Conservation (phyloP, 768 basidiomycete genomes). For the Coprinopsis sp. region DNA sequence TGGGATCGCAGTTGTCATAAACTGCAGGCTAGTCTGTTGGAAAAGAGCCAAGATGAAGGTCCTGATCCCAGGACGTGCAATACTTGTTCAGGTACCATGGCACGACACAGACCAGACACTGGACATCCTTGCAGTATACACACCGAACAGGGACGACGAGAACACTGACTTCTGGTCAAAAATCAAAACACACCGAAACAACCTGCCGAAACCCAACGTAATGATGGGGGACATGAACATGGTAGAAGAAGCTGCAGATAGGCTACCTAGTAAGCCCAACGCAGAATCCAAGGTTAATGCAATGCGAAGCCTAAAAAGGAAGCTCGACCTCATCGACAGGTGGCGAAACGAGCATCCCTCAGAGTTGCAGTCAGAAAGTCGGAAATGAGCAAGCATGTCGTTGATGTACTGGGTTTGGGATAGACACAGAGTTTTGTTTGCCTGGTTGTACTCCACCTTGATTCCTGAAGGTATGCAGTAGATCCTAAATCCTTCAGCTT, state of each 20-base stretch:
- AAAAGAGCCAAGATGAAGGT: neutral
- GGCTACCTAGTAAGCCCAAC: neutral
- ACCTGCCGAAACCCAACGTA: neutral
- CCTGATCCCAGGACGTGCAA: neutral
- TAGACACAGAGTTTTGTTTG: too few relatives aligned
- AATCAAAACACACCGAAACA: neutral
- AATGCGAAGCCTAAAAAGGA: neutral
- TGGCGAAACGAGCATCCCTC: neutral
- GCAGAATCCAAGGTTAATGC: neutral
- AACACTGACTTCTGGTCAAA: neutral
- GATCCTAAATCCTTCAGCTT: too few relatives aligned
- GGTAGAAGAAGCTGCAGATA: neutral
- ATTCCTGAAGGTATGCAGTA: too few relatives aligned
- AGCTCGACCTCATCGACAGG: neutral
- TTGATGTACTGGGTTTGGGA: too few relatives aligned
- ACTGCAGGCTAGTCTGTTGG: neutral
- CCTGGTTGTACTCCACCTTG: too few relatives aligned
- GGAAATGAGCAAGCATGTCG: too few relatives aligned
- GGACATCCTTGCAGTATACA: neutral
- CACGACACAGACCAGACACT: neutral
- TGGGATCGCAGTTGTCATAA: neutral
- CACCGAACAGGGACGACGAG: neutral
- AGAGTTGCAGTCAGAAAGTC: too few relatives aligned
- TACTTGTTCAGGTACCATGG: neutral
- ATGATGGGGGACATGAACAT: neutral